Base-by-base conservation (phyloP, 495 filamentous ascomycete species). In the Podospora tetraspora region DNA sequence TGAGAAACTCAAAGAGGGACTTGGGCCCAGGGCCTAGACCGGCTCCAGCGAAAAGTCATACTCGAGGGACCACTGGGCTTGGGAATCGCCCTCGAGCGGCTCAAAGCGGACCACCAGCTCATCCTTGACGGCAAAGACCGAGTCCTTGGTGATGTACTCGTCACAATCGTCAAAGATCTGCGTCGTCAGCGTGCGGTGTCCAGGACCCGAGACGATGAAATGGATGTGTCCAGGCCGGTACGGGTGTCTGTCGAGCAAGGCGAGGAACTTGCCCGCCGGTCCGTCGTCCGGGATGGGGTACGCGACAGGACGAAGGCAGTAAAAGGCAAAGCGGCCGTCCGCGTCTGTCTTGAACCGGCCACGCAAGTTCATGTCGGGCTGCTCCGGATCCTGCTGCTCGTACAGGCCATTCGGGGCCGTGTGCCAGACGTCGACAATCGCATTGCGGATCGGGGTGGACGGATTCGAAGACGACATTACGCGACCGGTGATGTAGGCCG, bases 211-310 rank as follows among this genome's bases (percentile, higher is more conserved):
- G 23, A 81, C 78, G 70, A 92, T 85, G 71, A 92, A 90, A 73
- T 94, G 90, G 66, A 93, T 90, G 70, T 93, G 90, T 23, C 87
- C 90, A 27, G 91, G 91, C n/a, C 91, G 79, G 77, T 87, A 88
- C 3, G 88, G 86, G 70, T 91, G 88, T 21, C 89, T 81, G 70
- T 92, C 89, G 69, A 92, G 83, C 62, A 90, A 70, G 58, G 80
- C 66, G 57, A 86, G 76, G 22, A 87, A 70, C 67, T 80, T 79
- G 62, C 84, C 81, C 5, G 80, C 85, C 56, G 85, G 82, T 30
- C 89, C 91, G 75, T 92, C 90, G 70, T 79, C 71, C 0, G 90
- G 89, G 60, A 94, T 85, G 1, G 89, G 88, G 74, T 93, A 93
- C n/a, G 86, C 79, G 29, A 88, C 89, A 7, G 90, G 90, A 30